phyloP scores from a whole-genome alignment of 2,329 filamentous ascomycete genomes.

The Lasiodiplodia sp. region DNA sequence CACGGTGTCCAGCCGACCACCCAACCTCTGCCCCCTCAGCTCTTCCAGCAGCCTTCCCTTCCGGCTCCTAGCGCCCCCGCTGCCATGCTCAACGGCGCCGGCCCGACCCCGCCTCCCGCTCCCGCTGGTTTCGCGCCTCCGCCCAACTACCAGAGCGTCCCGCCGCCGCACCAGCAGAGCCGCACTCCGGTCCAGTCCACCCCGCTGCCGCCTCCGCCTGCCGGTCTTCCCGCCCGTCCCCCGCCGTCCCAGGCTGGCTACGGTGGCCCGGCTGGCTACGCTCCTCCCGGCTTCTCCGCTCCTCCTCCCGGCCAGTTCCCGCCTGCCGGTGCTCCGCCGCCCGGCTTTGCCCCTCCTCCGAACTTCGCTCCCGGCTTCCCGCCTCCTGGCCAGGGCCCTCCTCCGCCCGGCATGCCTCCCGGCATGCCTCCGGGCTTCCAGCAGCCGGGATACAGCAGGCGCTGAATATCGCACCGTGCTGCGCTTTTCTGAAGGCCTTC shows the following conservation, averaged over 20 bases:
- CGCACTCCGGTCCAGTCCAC: conserved; percentile 41
- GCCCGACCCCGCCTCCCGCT: conserved; percentile 47
- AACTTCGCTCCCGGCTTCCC: conserved; percentile 34
- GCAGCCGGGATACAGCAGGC: conserved; percentile 30
- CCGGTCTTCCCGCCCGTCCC: conserved; percentile 71
- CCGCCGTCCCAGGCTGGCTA: conserved; percentile 73
- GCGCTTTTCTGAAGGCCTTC: conserved; percentile 3
- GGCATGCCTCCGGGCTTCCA: conserved; percentile 33
- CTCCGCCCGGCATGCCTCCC: conserved; percentile 23
- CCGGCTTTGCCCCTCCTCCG: conserved; percentile 52
- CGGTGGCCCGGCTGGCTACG: conserved; percentile 67
- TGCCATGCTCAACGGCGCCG: conserved; percentile 51
- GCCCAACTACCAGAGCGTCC: conserved; percentile 49
- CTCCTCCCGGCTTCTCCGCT: conserved; percentile 52
- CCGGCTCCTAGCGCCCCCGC: conserved; percentile 52
- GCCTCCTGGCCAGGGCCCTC: conserved; percentile 23
- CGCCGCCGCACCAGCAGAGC: conserved; percentile 46
- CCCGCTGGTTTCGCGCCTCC: conserved; percentile 30
- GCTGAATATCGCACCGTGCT: conserved; percentile 1
- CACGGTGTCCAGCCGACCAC: conserved; percentile 88
- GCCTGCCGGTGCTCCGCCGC: conserved; percentile 53
- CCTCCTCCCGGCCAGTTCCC: conserved; percentile 39
- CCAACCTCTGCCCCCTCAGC: conserved; percentile 76
- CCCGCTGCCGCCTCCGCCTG: conserved; percentile 66
- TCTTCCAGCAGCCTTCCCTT: conserved; percentile 58